These are phyloP conservation scores for Camellia sinensis DNA, from an alignment of 148 eudicot genomes.

Conservation along the genomic window DNA sequence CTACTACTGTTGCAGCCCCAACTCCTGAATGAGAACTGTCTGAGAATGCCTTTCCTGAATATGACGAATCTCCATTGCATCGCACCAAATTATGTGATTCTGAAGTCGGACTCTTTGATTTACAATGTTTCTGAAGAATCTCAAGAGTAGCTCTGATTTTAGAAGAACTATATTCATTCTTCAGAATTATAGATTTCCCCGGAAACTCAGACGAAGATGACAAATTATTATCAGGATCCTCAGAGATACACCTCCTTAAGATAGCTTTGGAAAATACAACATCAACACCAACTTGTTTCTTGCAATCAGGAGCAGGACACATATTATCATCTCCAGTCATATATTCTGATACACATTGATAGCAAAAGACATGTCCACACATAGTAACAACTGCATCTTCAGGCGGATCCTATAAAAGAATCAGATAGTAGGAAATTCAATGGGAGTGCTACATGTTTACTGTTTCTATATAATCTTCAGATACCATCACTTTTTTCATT, in stretches of 20 bases:
- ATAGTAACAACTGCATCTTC: conserved; percentile 89
- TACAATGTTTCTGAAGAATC: conserved; percentile 59
- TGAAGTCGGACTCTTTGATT: conserved; percentile 34
- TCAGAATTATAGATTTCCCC: conserved; percentile 49
- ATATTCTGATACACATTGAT: conserved; percentile 83
- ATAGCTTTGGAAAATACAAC: conserved; percentile 70
- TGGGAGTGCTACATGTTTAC: background rate
- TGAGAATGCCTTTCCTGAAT: conserved; percentile 16
- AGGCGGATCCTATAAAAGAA: conserved; percentile 76
- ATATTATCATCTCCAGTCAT: conserved; percentile 78
- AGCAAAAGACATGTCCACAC: conserved; percentile 93
- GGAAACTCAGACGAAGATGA: conserved; percentile 33
- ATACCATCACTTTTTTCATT: background rate
- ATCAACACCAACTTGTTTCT: conserved; percentile 70
- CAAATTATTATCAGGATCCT: conserved; percentile 44
- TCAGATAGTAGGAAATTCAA: conserved; percentile 15
- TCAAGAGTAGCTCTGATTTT: conserved; percentile 72
- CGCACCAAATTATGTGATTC: conserved; percentile 36
- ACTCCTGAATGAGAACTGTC: conserved; percentile 16
- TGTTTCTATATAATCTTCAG: background rate
- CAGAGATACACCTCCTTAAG: conserved; percentile 60
- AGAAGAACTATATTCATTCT: conserved; percentile 63
- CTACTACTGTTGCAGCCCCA: conserved; percentile 29
- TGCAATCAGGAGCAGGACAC: conserved; percentile 81
- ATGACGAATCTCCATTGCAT: conserved; percentile 24